These are phyloP conservation scores for Hypoxylon sp. DNA, from an alignment of 2,329 filamentous ascomycete genomes.

Conservation along the genomic window DNA sequence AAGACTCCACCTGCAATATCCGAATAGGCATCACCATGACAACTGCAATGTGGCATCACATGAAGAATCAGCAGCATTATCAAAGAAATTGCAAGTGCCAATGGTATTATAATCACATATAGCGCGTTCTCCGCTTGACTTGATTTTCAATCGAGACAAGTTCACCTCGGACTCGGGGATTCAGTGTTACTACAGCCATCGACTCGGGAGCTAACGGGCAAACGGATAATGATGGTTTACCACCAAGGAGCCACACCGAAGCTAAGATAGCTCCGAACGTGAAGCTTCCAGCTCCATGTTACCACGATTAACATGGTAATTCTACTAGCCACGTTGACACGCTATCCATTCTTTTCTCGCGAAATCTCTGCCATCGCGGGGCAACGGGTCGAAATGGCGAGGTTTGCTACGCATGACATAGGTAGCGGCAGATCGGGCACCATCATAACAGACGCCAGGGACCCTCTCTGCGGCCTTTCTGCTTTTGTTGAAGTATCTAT, in stretches of 20 bases:
- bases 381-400: background rate
- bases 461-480: background rate
- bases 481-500: constrained; percentile 7
- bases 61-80: background rate
- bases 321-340: constrained; percentile 13
- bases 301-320: constrained; percentile 14
- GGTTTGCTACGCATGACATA: constrained; percentile 18
- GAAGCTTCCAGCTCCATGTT: constrained; percentile 12
- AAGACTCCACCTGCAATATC: constrained; percentile 4
- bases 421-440: constrained; percentile 11
- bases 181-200: constrained; percentile 11
- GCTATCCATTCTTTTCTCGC: constrained; percentile 8
- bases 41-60: constrained; percentile 2
- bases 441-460: background rate
- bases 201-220: constrained; percentile 5
- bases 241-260: constrained; percentile 17
- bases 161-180: constrained; percentile 13
- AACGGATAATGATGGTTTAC: constrained; percentile 17
- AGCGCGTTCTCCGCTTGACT: constrained; percentile 28
- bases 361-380: constrained; percentile 7
- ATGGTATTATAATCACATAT: constrained; percentile 15
- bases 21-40: constrained; percentile 1
- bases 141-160: constrained; percentile 16
- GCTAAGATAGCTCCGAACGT: constrained; percentile 16
- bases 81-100: constrained; percentile 9